These are phyloP conservation scores for Rhodotorula babjevae DNA, from an alignment of 768 basidiomycete genomes.

Conservation along the genomic window DNA sequence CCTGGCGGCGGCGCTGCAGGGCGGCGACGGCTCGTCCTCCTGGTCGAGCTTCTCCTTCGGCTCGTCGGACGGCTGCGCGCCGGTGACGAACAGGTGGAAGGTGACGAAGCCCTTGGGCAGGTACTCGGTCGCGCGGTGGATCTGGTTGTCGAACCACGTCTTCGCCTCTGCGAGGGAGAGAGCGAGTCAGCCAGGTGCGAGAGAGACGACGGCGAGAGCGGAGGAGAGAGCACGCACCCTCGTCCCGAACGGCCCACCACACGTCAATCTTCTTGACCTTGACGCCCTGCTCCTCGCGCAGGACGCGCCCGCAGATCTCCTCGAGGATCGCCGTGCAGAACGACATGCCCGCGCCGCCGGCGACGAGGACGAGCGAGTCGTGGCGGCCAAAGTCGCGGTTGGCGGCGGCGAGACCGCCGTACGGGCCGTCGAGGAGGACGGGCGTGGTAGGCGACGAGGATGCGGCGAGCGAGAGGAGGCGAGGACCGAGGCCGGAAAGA, in stretches of 20 bases:
- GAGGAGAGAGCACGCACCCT: conserved; percentile 1
- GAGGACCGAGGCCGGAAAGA: conserved; percentile 13
- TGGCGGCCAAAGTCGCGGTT: conserved; percentile 31
- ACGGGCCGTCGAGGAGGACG: conserved; percentile 43
- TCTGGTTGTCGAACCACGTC: conserved; percentile 25
- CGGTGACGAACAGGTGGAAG: conserved; percentile 22
- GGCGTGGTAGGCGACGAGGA: conserved; percentile 26
- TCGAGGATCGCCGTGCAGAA: conserved; percentile 21
- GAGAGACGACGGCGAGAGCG: no score
- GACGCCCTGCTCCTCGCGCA: conserved; percentile 9
- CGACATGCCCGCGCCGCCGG: conserved; percentile 39
- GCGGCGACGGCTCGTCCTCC: background rate
- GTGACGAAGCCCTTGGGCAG: conserved; percentile 1
- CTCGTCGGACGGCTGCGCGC: background rate
- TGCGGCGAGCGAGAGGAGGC: conserved; percentile 15
- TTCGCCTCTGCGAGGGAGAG: conserved; percentile 3
- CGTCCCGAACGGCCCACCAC: conserved; percentile 19
- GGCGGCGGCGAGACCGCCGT: conserved; percentile 24
- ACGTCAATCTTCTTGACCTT: conserved; percentile 14
- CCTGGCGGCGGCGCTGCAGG: background rate
- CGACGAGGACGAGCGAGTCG: conserved; percentile 33
- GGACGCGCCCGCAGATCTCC: conserved; percentile 12
- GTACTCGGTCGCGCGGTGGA: background rate
- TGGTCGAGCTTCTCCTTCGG: conserved; percentile 12
- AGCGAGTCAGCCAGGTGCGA: background rate